Percentiles rank a stretch among this genome's conserved stretches.
Conservation (phyloP, 108 stramenopile genomes). For the Fragilaria radians region DNA sequence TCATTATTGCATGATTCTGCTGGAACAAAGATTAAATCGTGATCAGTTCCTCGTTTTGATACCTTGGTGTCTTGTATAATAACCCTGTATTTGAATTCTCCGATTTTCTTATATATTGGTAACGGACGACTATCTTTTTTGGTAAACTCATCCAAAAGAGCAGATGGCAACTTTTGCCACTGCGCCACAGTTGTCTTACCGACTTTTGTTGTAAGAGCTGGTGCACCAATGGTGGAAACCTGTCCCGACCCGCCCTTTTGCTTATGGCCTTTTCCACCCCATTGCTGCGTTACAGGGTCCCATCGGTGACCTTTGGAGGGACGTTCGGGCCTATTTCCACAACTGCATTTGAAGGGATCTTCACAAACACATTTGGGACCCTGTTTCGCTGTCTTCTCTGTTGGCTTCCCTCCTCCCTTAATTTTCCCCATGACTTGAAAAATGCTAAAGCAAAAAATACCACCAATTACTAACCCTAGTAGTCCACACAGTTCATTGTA, state of each 20-base stretch:
- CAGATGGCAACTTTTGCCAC: constrained; percentile 82
- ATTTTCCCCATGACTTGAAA: constrained; percentile 7
- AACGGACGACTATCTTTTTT: constrained; percentile 54
- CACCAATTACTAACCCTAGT: too few relatives aligned
- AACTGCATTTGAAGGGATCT: constrained; percentile 69
- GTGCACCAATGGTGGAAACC: constrained; percentile 30
- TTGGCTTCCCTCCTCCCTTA: not conserved
- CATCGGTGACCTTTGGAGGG: constrained; percentile 74
- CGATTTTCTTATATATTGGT: constrained; percentile 44
- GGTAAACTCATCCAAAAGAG: constrained; percentile 60
- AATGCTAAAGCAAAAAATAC: too few relatives aligned
- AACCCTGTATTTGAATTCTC: constrained; percentile 27
- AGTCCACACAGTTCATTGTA: too few relatives aligned
- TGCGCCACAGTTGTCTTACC: constrained; percentile 72
- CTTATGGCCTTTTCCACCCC: constrained; percentile 87
- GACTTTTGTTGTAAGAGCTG: constrained; percentile 47
- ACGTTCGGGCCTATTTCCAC: constrained; percentile 81
- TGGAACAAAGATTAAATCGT: constrained; percentile 78
- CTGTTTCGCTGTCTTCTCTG: not conserved
- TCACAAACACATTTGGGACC: constrained; percentile 61
- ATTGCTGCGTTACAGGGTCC: constrained; percentile 66
- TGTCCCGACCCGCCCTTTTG: constrained; percentile 78
- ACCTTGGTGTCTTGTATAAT: constrained; percentile 80
- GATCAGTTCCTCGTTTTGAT: constrained; percentile 33
- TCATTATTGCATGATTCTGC: constrained; percentile 50